Conservation (phyloP, 495 filamentous ascomycete species). For the Daldinia loculata region DNA sequence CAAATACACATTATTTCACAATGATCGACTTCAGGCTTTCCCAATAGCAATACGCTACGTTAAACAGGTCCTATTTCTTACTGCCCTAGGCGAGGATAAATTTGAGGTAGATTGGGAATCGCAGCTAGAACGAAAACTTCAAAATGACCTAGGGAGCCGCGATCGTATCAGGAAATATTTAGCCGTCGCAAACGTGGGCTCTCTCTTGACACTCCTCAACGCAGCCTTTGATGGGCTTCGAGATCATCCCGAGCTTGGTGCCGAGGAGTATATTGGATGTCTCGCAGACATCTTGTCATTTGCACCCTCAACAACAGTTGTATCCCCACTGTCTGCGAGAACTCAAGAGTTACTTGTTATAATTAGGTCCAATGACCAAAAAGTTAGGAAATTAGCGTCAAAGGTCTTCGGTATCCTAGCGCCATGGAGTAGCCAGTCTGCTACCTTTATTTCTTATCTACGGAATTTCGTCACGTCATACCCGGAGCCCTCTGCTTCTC, state of each 20-base stretch:
- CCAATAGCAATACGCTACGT: conserved; percentile 73
- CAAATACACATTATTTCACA: conserved; percentile 48
- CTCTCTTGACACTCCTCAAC: conserved; percentile 43
- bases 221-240: conserved; percentile 43
- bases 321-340: conserved; percentile 60
- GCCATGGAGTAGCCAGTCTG: conserved; percentile 34
- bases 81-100: conserved; percentile 69
- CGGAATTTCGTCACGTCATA: conserved; percentile 29
- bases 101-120: conserved; percentile 87
- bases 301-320: conserved; percentile 57
- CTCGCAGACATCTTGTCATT: conserved; percentile 76
- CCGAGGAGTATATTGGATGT: conserved; percentile 64
- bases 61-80: conserved; percentile 75
- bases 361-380: conserved; percentile 73
- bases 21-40: conserved; percentile 62
- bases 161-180: conserved; percentile 61
- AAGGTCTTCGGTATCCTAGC: conserved; percentile 81
- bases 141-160: conserved; percentile 69
- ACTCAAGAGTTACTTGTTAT: conserved; percentile 62
- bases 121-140: conserved; percentile 73
- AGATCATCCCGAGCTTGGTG: conserved; percentile 40
- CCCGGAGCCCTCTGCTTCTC: conserved; percentile 35
- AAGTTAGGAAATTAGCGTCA: conserved; percentile 68
- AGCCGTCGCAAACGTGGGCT: conserved; percentile 34
- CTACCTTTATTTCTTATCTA: conserved; percentile 28